These are phyloP conservation scores for Thymus mandschuricus DNA, from an alignment of 257 asterid genomes.

Conservation along the genomic window DNA sequence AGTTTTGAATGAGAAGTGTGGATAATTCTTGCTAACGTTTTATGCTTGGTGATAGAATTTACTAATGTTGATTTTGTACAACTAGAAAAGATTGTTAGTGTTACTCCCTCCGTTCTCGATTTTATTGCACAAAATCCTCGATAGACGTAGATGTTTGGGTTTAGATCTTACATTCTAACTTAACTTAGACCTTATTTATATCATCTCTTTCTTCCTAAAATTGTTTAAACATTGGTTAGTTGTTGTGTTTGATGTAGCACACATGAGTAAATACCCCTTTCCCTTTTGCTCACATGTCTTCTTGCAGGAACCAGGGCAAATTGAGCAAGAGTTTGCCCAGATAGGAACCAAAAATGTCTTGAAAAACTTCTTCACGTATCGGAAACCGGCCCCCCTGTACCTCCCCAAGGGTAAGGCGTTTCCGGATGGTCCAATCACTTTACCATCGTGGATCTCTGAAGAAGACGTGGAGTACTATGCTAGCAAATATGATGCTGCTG, in stretches of 20 bases:
- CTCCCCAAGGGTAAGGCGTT: conserved; percentile 55
- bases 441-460: conserved; percentile 63
- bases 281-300: no score
- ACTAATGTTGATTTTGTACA: no score
- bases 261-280: no score
- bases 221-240: neutral
- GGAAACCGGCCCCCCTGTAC: conserved; percentile 51
- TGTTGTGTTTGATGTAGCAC: no score
- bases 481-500: conserved; percentile 51
- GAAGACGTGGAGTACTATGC: conserved; percentile 59
- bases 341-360: conserved; percentile 52
- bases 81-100: no score
- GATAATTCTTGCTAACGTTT: no score
- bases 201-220: neutral
- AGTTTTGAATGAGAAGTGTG: no score
- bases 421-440: conserved; percentile 33
- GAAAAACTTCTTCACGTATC: conserved; percentile 45
- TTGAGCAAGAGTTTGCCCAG: conserved; percentile 59
- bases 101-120: no score
- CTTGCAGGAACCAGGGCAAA: conserved; percentile 56
- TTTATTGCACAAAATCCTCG: no score
- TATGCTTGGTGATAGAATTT: no score
- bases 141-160: neutral
- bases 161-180: neutral
- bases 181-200: neutral